Evolutionary conservation across 2,329 filamentous ascomycete species (phyloP).

Genomic region (Xylariaceae sp.): DNA sequence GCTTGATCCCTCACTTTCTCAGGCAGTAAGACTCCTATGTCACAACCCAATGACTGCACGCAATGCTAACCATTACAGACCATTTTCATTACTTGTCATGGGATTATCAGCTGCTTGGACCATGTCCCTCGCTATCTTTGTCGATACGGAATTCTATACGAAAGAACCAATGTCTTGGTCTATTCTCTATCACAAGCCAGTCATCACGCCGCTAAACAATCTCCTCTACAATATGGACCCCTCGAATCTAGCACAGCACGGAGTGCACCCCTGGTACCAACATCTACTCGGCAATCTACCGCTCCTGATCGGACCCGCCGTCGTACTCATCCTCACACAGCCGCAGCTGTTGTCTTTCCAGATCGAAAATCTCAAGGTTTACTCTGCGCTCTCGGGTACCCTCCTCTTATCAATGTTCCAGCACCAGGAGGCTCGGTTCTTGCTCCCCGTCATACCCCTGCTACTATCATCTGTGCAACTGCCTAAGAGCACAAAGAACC

Average conservation of each 20-base stretch:
- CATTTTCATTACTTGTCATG: slow-evolving; percentile 58
- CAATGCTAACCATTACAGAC: slow-evolving; percentile 37
- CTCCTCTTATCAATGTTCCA: slow-evolving; percentile 67
- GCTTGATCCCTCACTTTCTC: slow-evolving; percentile 78
- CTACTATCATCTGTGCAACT: slow-evolving; percentile 67
- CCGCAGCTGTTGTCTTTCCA: slow-evolving; percentile 56
- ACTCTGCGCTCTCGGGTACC: slow-evolving; percentile 68
- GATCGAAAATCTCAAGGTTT: slow-evolving; percentile 51
- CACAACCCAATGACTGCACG: neutral
- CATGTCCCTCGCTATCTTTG: slow-evolving; percentile 64
- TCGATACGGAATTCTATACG: slow-evolving; percentile 83
- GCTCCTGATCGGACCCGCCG: slow-evolving; percentile 65
- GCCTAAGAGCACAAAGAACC: slow-evolving; percentile 48
- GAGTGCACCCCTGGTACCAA: slow-evolving; percentile 73
- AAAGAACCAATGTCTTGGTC: slow-evolving; percentile 58
- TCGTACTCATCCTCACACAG: slow-evolving; percentile 53
- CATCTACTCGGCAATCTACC: slow-evolving; percentile 67
- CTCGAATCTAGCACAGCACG: slow-evolving; percentile 68
- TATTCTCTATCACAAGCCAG: slow-evolving; percentile 57
- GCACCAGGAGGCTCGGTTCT: slow-evolving; percentile 75
- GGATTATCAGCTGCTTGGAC: slow-evolving; percentile 61
- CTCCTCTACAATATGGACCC: slow-evolving; percentile 67
- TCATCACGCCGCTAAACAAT: slow-evolving; percentile 75
- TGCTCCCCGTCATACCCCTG: slow-evolving; percentile 71
- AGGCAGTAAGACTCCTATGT: slow-evolving; percentile 57